A percentile compares a stretch with the other conserved stretches of the same genome.
Conservation (phyloP, 352 stramenopile genomes). For the Phytophthora podocarpi region DNA sequence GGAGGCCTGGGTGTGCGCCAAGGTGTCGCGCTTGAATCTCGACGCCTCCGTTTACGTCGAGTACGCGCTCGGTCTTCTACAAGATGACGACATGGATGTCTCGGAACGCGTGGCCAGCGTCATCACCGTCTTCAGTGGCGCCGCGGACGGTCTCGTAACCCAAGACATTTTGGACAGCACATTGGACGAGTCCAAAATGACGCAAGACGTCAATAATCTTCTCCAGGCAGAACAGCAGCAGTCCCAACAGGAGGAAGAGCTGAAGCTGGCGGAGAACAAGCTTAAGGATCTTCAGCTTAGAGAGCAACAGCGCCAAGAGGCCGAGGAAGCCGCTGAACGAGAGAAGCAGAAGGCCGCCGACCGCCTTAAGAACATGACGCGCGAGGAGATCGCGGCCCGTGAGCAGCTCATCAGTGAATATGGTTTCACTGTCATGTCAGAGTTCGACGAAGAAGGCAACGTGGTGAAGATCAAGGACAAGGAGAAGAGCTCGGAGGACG, state of each 20-base stretch:
- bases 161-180: constrained; percentile 42
- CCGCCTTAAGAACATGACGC: constrained; percentile 75
- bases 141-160: constrained; percentile 55
- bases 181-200: constrained; percentile 50
- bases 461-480: constrained; percentile 80
- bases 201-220: constrained; percentile 55
- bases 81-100: constrained; percentile 76
- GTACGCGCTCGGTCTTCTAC: constrained; percentile 68
- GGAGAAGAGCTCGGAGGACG: constrained; percentile 48
- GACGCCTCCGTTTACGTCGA: constrained; percentile 83
- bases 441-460: constrained; percentile 88
- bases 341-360: constrained; percentile 69
- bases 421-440: constrained; percentile 75
- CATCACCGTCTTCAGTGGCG: constrained; percentile 62
- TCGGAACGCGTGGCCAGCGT: constrained; percentile 72
- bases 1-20: constrained; percentile 65
- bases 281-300: constrained; percentile 60
- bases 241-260: constrained; percentile 40
- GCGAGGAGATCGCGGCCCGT: constrained; percentile 64
- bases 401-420: constrained; percentile 86
- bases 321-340: constrained; percentile 51
- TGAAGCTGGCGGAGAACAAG: constrained; percentile 50
- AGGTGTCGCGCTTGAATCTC: constrained; percentile 60
- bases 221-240: constrained; percentile 41
- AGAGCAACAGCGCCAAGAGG: constrained; percentile 65